Base-by-base conservation (phyloP, 371 early-diverging fungal genomes). In the Chytridium lagenaria region DNA sequence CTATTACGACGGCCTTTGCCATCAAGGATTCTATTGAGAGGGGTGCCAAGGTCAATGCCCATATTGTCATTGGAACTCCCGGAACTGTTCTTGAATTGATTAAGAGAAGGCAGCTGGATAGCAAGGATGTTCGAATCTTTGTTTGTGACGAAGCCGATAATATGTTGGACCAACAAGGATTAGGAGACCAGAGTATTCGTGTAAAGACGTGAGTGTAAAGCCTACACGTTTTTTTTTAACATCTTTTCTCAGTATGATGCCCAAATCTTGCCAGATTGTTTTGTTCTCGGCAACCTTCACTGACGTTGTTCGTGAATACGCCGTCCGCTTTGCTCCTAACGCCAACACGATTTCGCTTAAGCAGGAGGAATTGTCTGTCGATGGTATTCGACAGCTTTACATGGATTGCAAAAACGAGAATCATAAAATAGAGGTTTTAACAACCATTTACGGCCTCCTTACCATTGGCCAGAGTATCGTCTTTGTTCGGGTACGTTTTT, bases 201-300 rank as follows among this genome's bases (percentile, higher is more conserved):
- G 86, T 95, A 71, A 92, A 92, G 82, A 88, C 84, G 91, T 91
- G 83, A 74, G 70, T 76, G 28, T 50, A 30, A 50, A 51, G 19
- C 59, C 19, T 44, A 12, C 26, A 10, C 23, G 5, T 36, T 10
- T 44, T 19, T 19, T 44, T 44, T 44, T 7, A 12, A 19, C 44
- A 19, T 7, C 44, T 12, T 44, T 44, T 44, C 44, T 19, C 38
- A 90, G 89, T 70, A 34, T 82, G 33, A 85, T 94, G 80, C 92
- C 88, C 61, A 85, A 75, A 61, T 79, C 74, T 22, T 88, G 90
- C 76, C 98, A 98, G 78, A 84, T 94, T 50, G 89, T 96, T 10
- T 84, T 98, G 59, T 99, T 99, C 81, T 97, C 98, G 19, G 99
- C 99, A 19, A 99, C 99, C 1, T 99, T 95, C 87, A 90, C 94